Evolutionary conservation across 23 red algal genomes (phyloP).

Genomic region (Gracilaria caudata): DNA sequence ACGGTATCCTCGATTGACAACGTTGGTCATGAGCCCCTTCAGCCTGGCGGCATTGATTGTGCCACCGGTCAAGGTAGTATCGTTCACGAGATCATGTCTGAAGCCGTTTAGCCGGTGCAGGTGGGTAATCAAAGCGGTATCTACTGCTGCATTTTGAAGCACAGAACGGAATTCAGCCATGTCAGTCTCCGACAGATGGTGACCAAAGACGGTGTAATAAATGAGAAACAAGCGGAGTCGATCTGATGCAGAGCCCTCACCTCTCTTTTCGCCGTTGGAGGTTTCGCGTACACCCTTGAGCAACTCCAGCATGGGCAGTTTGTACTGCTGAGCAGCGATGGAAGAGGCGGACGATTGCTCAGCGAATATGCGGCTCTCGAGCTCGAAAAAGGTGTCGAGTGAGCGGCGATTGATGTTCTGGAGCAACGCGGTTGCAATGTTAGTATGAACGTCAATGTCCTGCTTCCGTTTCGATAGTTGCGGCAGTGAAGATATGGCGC

Average conservation of each 20-base stretch:
- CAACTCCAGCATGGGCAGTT: conserved; percentile 52
- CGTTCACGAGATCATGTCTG: conserved; percentile 56
- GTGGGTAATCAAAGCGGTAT: conserved; percentile 44
- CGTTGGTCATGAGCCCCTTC: conserved; percentile 64
- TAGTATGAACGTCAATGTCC: conserved; percentile 91
- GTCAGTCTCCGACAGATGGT: conserved; percentile 39
- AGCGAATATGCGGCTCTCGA: conserved; percentile 81
- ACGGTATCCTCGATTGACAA: conserved; percentile 63
- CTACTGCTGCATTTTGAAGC: conserved; percentile 41
- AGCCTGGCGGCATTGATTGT: conserved; percentile 50
- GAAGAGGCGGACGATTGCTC: conserved; percentile 10
- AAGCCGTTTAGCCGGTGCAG: conserved; percentile 30
- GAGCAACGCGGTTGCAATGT: conserved; percentile 90
- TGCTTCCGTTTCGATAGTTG: conserved; percentile 76
- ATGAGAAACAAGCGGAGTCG: conserved; percentile 83
- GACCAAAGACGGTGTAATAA: conserved; percentile 72
- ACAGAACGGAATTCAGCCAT: conserved; percentile 43
- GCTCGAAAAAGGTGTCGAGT: conserved; percentile 92
- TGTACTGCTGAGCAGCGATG: conserved; percentile 57
- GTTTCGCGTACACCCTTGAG: conserved; percentile 63
- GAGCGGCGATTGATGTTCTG: conserved; percentile 84
- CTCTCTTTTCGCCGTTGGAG: conserved; percentile 32
- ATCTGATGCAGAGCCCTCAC: conserved; percentile 48
- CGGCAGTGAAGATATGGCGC: conserved; percentile 78
- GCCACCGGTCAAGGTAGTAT: not conserved